Evolutionary conservation across 495 filamentous ascomycete genomes (phyloP), one percentile per base, ranked within the genome.

Genomic region (Neurospora discreta): DNA sequence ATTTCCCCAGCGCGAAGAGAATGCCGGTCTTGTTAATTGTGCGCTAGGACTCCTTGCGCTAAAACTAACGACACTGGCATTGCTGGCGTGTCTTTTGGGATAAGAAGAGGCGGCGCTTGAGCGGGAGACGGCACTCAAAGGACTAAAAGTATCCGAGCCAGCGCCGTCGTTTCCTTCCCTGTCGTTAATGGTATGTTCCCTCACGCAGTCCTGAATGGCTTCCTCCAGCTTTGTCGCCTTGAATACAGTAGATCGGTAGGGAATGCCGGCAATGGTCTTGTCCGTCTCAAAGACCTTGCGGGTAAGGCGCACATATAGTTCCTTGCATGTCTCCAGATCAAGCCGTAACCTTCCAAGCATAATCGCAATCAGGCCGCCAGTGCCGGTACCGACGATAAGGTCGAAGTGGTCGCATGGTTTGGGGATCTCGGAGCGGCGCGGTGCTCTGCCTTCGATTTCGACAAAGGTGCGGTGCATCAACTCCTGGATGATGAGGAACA

Each of bases 401-500:
- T 99, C 95, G 83, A 99, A 99, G 80, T 98, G 93, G 73, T 99
- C 96, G 89, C 93, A 97, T 73, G 95, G 95, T 76, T 97, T 97
- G 36, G 96, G 95, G 30, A 98, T 95, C 76, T 98, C 89, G 75
- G 93, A 88, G 77, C 92, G 89, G 70, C 89, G 89, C 69, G 94
- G 93, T 18, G 94, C 92, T 74, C 90, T 87, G 38, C 93, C 93
- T 81, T 96, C 90, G 68, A 85, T 87, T 82, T 95, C 92, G 78
- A 95, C 92, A 78, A 94, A 97, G 8, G 91, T 93, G 42, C 91
- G 87, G 82, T 97, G 91, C 95, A 99, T 99, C 58, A 99, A 86
- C 83, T 97, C 94, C 85, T 96, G 93, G 70, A 99, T 89, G 71
- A 98, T 90, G 73, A 97, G 92, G 78, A 97, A 90, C 87, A 97